Evolutionary conservation across 1,284 basidiomycete species (phyloP), one percentile per base, ranked within the genome.

Genomic region (Cystobasidium sp.): DNA sequence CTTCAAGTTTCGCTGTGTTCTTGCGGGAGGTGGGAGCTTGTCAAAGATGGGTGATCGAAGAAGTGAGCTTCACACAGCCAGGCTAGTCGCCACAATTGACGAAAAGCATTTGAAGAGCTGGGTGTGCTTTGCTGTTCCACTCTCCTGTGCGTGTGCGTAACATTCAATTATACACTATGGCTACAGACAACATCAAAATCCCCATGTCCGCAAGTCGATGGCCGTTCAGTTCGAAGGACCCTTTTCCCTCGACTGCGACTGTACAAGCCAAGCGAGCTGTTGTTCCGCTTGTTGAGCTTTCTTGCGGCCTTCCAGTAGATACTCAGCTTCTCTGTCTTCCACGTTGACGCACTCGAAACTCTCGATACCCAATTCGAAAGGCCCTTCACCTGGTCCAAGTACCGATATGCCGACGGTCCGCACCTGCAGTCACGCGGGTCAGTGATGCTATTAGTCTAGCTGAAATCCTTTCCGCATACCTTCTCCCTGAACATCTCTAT

Each of bases 331-430:
- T 31, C 53, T 55, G 18, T 47, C 70, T 49, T 73, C 70, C 20
- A 73, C 70, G 44, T 73, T 73, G 41, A 73, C 63, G 31, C 70
- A 73, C 37, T 73, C 70, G 44, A 73, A 73, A 44, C 70, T 65
- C 31, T 75, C 75, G n/a, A 75, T 22, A 18, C 75, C 75, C 20
- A 75, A 56, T 43, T 75, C 75, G 63, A 75, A 75, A 20, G 68
- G 75, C 20, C 66, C 73, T 64, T 68, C 66, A 12, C 66, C 65
- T 39, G 79, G 79, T 14, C 92, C 92, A 7, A 94, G 83, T 16
- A 94, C 83, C 0, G 91, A 92, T 44, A 96, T 89, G 3, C 94
- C 94, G 16, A 96, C 85, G 16, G 90, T 92, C 67, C 90, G 86
- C 14, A 96, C 69, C 69, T 71, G 20, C 22, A 16, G 16, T 9